Conservation (phyloP, 2,329 filamentous ascomycete genomes). For the Fusarium albidum region DNA sequence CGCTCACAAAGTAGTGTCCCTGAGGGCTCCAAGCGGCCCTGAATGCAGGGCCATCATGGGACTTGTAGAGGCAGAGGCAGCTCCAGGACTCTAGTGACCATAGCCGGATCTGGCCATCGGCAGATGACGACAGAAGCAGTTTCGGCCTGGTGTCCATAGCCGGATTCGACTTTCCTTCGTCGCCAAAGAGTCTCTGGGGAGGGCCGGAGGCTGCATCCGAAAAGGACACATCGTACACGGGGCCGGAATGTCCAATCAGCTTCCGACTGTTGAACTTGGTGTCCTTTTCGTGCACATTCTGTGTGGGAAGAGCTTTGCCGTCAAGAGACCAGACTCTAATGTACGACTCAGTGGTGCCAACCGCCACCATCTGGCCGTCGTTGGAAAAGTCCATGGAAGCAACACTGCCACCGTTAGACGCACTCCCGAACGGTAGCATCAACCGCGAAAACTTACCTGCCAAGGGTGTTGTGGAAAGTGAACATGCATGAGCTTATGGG, state of each 20-base stretch:
- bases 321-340: conserved; percentile 94
- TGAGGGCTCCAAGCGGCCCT: conserved; percentile 90
- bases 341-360: conserved; percentile 92
- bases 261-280: conserved; percentile 70
- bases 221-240: conserved; percentile 90
- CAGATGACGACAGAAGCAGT: conserved; percentile 85
- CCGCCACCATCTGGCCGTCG: conserved; percentile 85
- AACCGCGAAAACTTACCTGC: conserved; percentile 67
- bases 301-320: conserved; percentile 79
- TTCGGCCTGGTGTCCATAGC: conserved; percentile 67
- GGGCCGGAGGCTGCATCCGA: conserved; percentile 72
- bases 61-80: conserved; percentile 94
- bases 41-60: conserved; percentile 89
- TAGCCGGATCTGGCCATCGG: conserved; percentile 86
- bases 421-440: rapidly evolving
- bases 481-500: conserved; percentile 95
- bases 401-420: conserved; percentile 61
- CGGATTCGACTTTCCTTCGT: conserved; percentile 52
- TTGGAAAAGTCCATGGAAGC: conserved; percentile 97
- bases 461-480: conserved; percentile 96
- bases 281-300: conserved; percentile 65
- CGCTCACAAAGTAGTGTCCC: conserved; percentile 93
- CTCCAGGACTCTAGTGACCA: conserved; percentile 94
- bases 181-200: conserved; percentile 58
- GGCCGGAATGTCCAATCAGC: conserved; percentile 88